Evolutionary conservation across 83 land plant genomes (phyloP).

Genomic region (Picea mariana): DNA sequence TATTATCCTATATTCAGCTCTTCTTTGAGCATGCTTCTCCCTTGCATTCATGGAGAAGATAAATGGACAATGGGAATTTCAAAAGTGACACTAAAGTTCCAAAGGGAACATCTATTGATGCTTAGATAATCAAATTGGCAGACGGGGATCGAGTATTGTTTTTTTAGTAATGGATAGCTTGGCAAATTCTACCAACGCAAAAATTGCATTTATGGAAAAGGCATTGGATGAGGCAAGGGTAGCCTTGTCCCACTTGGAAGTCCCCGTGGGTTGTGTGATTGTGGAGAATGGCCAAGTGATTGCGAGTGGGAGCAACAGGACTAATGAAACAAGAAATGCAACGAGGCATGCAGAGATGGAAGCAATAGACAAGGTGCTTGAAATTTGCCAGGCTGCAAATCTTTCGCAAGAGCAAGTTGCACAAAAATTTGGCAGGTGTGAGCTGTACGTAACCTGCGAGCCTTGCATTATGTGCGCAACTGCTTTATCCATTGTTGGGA

Average conservation of each 20-base stretch:
- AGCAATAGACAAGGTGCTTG: slow-evolving; percentile 82
- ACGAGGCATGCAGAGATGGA: slow-evolving; percentile 99
- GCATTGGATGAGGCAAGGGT: slow-evolving; percentile 54
- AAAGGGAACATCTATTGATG: too few relatives aligned
- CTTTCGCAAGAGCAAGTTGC: slow-evolving; percentile 46
- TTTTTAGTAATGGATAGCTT: too few relatives aligned
- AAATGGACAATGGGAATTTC: too few relatives aligned
- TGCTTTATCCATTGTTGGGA: slow-evolving; percentile 84
- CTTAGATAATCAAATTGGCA: too few relatives aligned
- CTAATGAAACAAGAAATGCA: slow-evolving; percentile 90
- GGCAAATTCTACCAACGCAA: too few relatives aligned
- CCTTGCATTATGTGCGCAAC: slow-evolving; percentile 99
- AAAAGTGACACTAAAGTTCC: too few relatives aligned
- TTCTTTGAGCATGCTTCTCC: too few relatives aligned
- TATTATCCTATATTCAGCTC: too few relatives aligned
- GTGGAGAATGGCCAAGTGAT: slow-evolving; percentile 75
- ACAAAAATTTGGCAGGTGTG: slow-evolving; percentile 60
- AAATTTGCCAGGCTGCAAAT: slow-evolving; percentile 52
- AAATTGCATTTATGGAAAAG: not conserved
- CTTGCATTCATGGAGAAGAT: too few relatives aligned
- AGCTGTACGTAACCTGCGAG: slow-evolving; percentile 94
- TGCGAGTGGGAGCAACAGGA: slow-evolving; percentile 80
- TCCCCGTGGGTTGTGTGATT: slow-evolving; percentile 91
- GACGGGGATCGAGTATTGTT: too few relatives aligned
- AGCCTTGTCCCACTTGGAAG: slow-evolving; percentile 69